Base-by-base conservation (phyloP, 306 rosid species). In the Astragalus glycyphyllos region DNA sequence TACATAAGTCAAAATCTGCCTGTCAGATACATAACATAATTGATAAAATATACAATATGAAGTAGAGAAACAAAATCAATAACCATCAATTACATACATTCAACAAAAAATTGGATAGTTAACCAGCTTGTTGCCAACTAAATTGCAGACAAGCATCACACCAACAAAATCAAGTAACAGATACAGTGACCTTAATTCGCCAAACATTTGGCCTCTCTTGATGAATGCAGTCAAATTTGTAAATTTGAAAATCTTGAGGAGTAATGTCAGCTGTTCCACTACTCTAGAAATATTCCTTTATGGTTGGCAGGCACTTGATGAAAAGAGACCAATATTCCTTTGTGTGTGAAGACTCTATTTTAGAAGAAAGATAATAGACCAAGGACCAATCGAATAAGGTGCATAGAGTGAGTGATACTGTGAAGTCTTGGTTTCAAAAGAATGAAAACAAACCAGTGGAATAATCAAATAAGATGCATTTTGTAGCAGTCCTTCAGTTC, bases 1-100 rank as follows among this genome's bases (percentile, higher is more conserved):
- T 49, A 58, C 98, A 92, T 76, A 92, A 83, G 75, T 92, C 98
- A 77, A 84, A 92, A 85, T 92, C 98, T 56, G 98, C 98, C 98
- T 92, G 98, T 69, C 77, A 86, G 72, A 78, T 57, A 80, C 65
- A 79, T 79, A 72, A 75, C 31, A 67, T 34, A 72, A 76, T 79
- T 69, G 85, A 80, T 63, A 68, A 76, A 55, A 69, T 62, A 81
- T 46, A 72, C 51, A 26, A 41, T 49, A 63, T 34, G 31, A 65
- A 23, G 35, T 61, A 7, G 46, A 59, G 40, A 59, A 74, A 53
- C 61, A 53, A 48, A 56, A 31, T 62, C 10, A 42, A 69, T 59
- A 65, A 35, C 53, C 58, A 73, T 26, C 26, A 59, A 58, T 55
- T 44, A 46, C 2, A 35, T 5, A 20, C 46, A 51, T 37, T 74